Conservation (phyloP, 176 grass and related monocot genomes). For the Echinochloa phyllopogon region DNA sequence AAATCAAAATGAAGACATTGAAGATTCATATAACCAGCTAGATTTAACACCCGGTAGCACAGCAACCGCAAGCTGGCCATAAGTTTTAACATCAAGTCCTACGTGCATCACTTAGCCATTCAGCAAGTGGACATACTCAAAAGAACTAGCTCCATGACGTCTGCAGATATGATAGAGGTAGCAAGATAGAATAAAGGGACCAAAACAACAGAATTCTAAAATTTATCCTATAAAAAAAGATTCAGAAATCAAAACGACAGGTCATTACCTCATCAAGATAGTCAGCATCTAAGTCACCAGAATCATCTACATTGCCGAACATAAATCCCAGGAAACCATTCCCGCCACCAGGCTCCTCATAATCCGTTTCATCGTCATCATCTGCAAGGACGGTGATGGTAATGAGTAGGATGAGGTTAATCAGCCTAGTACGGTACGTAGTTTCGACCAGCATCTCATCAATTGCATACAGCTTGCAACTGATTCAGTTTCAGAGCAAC, state of each 20-base stretch:
- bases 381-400: slow-evolving; percentile 32
- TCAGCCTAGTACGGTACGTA: not conserved
- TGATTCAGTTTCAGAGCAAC: not conserved
- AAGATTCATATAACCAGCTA: not conserved
- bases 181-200: not conserved
- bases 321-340: slow-evolving; percentile 87
- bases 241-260: not conserved
- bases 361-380: slow-evolving; percentile 73
- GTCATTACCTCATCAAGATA: slow-evolving; percentile 85
- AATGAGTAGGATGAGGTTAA: not conserved
- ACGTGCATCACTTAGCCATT: not conserved
- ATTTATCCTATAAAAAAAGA: not conserved
- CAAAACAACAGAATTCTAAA: not conserved
- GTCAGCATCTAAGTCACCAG: slow-evolving; percentile 83
- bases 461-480: not conserved
- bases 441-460: not conserved
- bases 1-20: not conserved
- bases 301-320: slow-evolving; percentile 94
- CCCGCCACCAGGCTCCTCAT: slow-evolving; percentile 66
- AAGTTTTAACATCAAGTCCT: not conserved
- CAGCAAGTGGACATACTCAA: not conserved
- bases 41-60: not conserved
- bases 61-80: not conserved
- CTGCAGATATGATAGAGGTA: not conserved
- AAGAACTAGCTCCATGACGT: not conserved